Evolutionary conservation across 352 stramenopile species (phyloP), one percentile per base, ranked within the genome.

Genomic region (Aphanomyces cochlioides): DNA sequence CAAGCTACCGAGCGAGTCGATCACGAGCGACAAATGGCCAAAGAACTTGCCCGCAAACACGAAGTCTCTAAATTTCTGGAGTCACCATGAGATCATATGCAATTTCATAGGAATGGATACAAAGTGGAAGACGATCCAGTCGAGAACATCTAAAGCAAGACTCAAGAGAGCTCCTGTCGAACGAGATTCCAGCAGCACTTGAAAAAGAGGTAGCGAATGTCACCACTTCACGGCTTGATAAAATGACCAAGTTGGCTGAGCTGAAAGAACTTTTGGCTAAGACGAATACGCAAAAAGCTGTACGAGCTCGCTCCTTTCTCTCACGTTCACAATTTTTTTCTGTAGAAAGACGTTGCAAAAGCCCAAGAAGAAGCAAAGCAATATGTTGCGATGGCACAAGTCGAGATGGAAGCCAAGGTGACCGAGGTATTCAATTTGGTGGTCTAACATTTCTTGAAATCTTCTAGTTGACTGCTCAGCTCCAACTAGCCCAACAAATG

Each of bases 1-100:
- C 8, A 65, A 21, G 6, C 47, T 12, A 40, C 47, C 3, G 63
- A 69, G 47, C 63, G 38, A 17, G 43, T 69, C 43, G 50, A 69
- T n/a, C 28, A 38, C 7, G 63, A 69, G 50, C 54, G 47, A 15
- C 12, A 12, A 7, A 19, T 60, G 50, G 36, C 63, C 7, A 38
- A 60, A 17, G 47, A 69, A 15, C 21, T 69, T 17, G 19, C 48
- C 6, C 63, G 34, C 28, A 58, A 60, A 19, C 54, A 69, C 36
- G 63, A 69, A 8, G 63, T 69, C 15, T 17, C 4, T 13, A 37
- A 40, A 34, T 68, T 21, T 15, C 4, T 19, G 28, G 13, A 28
- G 15, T 17, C 37, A 37, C 10, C 8, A n/a, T 36, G 5, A 64
- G 1, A 34, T 13, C 28, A 21, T 28, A 8, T 36, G 38, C 8